Base-by-base conservation (phyloP, 2,329 filamentous ascomycete genomes). In the Colletotrichum theobromicola region DNA sequence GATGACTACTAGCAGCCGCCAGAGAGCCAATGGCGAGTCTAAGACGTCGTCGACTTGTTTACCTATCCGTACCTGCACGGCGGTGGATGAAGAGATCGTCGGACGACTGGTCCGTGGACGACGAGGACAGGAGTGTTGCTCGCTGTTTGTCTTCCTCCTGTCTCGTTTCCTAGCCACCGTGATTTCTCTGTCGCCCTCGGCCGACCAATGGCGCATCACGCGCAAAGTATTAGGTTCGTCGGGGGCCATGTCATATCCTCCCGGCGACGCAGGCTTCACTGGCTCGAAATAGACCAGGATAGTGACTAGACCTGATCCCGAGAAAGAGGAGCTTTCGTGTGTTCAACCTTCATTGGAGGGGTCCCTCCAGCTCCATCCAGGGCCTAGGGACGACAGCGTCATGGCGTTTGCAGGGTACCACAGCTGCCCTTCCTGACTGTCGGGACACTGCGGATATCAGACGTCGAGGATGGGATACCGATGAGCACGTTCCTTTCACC, bases 101-200 rank as follows among this genome's bases (percentile, higher is more conserved):
- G 42, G 68, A 67, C 34, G 72, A 61, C 32, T 35, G 55, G 53
- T 53, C 50, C 34, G 35, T 10, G 18, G 21, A 26, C 18, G 57
- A 34, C 28, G n/a, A 50, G n/a, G 42, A 21, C 2, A 50, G n/a
- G 42, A 21, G 42, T 21, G 42, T 50, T 35, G n/a, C 32, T 61
- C 32, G 28, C 57, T 61, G 57, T 34, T 61, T 30, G 18, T 35
- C 65, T 37, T n/a, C 32, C 64, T 46, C 28, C 53, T 62, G 32
- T 24, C 32, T 58, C 67, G 72, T 74, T 58, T 71, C 67, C 72
- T 76, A 75, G 72, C 72, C 72, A 76, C 75, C 67, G 70, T 21
- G 61, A 71, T 70, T 73, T 69, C n/a, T 53, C 30, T 42, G 12
- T 55, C n/a, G 67, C 60, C 26, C 18, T 37, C n/a, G 16, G 10